Evolutionary conservation across 1,139 yeast genomes (phyloP), one percentile per base, ranked within the genome.

Genomic region (Geotrichum aggregatum): DNA sequence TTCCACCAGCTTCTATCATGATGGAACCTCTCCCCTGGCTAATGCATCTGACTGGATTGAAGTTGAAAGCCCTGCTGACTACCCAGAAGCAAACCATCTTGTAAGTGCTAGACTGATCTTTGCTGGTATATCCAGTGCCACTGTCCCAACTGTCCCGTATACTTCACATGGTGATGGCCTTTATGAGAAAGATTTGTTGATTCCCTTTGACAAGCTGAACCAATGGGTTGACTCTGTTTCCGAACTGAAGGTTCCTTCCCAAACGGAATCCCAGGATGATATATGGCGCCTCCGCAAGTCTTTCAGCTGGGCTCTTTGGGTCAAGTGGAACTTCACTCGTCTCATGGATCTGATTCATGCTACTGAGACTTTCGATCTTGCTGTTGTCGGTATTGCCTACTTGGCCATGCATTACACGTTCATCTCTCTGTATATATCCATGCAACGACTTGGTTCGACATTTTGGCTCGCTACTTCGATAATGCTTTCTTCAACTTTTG

Each of bases 401-500:
- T 62, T 82, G 35, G 95, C 95, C 49, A 91, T 92, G 97, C 77
- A 88, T 77, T 84, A 87, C 69, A 87, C 96, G 16, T 78, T 92
- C 59, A 71, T 82, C 52, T 83, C 84, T 57, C 79, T 94, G 43
- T 92, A 88, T 63, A 64, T 80, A 56, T 94, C 88, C 60, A 86
- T 92, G 96, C 80, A 80, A 61, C 66, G 69, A 45, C 75, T 84
- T 33, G 97, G 96, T 26, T 88, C 98, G 45, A 85, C 80, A 61
- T 85, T 89, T 63, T 88, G 96, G 95, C 77, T 94, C 57, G 95
- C 88, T 3, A 79, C 88, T 60, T 81, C 96, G 14, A 86, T 95
- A 8, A 68, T 92, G 47, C 73, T 86, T 35, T 84, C 94, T 18
- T 87, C 96, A 3, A 79, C 86, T 34, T 86, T 88, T 71, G 95